phyloP scores from a whole-genome alignment of 2,329 filamentous ascomycete species.

The Cadophora malorum region DNA sequence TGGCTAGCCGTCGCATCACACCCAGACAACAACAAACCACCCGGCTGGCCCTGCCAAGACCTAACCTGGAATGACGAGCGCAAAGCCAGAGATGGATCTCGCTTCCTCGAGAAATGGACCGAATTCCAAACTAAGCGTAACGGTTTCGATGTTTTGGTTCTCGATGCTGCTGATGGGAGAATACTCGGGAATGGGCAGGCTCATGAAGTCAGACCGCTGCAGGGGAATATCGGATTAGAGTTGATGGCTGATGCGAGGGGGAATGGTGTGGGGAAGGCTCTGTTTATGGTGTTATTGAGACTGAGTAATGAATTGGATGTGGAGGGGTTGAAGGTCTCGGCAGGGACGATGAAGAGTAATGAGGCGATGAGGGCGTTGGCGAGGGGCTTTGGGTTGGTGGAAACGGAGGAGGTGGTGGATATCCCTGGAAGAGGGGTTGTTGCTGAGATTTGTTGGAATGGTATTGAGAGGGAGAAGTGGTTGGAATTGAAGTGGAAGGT shows the following conservation, averaged over 20 bases:
- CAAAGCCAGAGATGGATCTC: not conserved
- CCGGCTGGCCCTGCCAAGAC: conserved; percentile 9
- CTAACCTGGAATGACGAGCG: not conserved
- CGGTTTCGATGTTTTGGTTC: conserved; percentile 21
- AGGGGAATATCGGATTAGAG: conserved; percentile 24
- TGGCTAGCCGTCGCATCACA: conserved; percentile 17
- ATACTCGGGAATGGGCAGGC: conserved; percentile 9
- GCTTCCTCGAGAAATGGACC: not conserved
- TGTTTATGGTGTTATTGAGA: conserved; percentile 25
- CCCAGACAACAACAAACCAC: conserved; percentile 13
- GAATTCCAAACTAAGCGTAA: conserved; percentile 12
- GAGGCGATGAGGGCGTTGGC: conserved; percentile 29
- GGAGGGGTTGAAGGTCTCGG: conserved; percentile 21
- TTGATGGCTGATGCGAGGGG: conserved; percentile 19
- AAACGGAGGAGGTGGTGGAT: conserved; percentile 29
- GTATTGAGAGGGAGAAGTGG: conserved; percentile 22
- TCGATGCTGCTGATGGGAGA: not conserved
- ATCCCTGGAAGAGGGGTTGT: conserved; percentile 31
- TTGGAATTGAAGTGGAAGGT: not conserved
- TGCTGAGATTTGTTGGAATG: conserved; percentile 31
- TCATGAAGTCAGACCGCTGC: not conserved
- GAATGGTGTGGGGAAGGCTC: conserved; percentile 23
- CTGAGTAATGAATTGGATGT: conserved; percentile 32
- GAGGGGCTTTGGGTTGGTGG: conserved; percentile 27
- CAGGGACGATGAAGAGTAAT: conserved; percentile 32